Percentiles rank a stretch among this genome's conserved stretches.
These are phyloP conservation scores for Pleurozium schreberi DNA, from an alignment of 225 moss, liverwort and hornwort genomes.

Conservation along the genomic window DNA sequence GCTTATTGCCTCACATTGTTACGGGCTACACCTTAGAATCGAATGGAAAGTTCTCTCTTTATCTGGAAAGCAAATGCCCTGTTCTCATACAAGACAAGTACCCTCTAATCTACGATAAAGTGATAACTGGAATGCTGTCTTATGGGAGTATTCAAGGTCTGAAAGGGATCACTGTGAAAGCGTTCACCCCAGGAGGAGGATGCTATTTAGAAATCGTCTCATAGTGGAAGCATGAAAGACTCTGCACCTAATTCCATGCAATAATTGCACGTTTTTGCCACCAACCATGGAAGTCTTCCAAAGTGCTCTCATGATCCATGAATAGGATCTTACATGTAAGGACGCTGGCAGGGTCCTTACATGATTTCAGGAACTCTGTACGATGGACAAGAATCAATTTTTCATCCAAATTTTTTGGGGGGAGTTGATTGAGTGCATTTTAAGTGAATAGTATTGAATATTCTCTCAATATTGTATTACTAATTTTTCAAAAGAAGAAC, in stretches of 20 bases:
- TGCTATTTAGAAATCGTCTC: too few species aligned
- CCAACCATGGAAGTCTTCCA: too few species aligned
- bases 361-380: too few species aligned
- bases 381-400: not conserved
- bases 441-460: not conserved
- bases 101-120: conserved; percentile 55
- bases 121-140: conserved; percentile 52
- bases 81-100: conserved; percentile 64
- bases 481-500: not conserved
- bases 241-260: too few species aligned
- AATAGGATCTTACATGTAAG: too few species aligned
- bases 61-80: conserved; percentile 42
- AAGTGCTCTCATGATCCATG: too few species aligned
- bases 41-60: conserved; percentile 51
- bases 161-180: conserved; percentile 68
- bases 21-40: conserved; percentile 45
- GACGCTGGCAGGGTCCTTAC: too few species aligned
- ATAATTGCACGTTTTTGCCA: too few species aligned
- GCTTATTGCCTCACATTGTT: conserved; percentile 66
- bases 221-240: too few species aligned
- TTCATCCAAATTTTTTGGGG: not conserved
- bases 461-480: not conserved
- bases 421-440: not conserved
- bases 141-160: conserved; percentile 46
- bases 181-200: too few species aligned